phyloP scores from a whole-genome alignment of 768 basidiomycete species.

The Infundibulicybe gibba region DNA sequence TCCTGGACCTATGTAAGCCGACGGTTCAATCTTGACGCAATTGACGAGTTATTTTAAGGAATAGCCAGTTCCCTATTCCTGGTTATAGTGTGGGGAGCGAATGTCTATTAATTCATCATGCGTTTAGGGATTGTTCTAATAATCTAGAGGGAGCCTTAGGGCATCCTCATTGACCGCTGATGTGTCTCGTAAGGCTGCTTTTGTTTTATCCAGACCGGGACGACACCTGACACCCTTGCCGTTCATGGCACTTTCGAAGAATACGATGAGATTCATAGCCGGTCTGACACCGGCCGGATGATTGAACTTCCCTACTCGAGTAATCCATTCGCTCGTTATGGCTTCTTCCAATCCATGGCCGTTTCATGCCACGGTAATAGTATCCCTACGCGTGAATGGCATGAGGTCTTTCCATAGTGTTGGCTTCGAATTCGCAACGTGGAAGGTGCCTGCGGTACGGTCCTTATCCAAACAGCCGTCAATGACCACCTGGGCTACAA shows the following conservation, averaged over 20 bases:
- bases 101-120: too few species aligned
- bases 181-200: too few species aligned
- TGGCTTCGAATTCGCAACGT: background rate
- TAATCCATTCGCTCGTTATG: too few species aligned
- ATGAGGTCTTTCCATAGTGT: background rate
- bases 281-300: background rate
- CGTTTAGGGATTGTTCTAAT: too few species aligned
- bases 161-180: too few species aligned
- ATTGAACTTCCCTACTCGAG: background rate
- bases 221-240: constrained; percentile 9
- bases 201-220: constrained; percentile 22
- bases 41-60: too few species aligned
- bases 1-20: too few species aligned
- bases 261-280: constrained; percentile 1
- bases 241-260: constrained; percentile 4
- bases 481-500: background rate
- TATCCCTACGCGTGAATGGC: background rate
- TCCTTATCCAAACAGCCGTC: background rate
- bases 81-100: too few species aligned
- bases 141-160: too few species aligned
- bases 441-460: background rate
- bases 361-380: background rate
- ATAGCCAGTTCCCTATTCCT: too few species aligned
- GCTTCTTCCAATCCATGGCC: too few species aligned
- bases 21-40: too few species aligned